Evolutionary conservation across 495 filamentous ascomycete species (phyloP).

Genomic region (Extremus antarcticus): DNA sequence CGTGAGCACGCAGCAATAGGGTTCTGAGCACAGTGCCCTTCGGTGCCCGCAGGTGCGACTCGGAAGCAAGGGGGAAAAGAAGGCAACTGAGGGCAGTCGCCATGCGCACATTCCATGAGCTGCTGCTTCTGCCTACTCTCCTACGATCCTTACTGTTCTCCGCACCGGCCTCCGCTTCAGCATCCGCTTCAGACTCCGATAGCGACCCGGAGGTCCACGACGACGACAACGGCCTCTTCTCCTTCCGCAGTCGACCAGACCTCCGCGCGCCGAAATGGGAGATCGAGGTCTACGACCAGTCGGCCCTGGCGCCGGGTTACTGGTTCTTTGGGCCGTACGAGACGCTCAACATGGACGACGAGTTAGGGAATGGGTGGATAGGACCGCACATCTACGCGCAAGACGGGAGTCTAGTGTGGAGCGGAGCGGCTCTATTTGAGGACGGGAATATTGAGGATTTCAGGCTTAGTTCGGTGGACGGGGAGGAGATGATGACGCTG

Average conservation of each 20-base stretch:
- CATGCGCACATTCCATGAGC: not conserved
- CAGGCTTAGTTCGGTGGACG: not conserved
- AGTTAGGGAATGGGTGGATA: slow-evolving; percentile 1
- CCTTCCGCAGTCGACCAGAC: not conserved
- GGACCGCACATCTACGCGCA: slow-evolving; percentile 3
- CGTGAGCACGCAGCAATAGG: no score
- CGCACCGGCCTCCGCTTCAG: not conserved
- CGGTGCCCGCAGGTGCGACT: no score
- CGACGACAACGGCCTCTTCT: not conserved
- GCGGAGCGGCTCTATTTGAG: not conserved
- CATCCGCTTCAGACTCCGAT: not conserved
- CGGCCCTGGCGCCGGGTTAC: slow-evolving; percentile 1
- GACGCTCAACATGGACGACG: slow-evolving; percentile 1
- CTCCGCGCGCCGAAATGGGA: slow-evolving; percentile 4
- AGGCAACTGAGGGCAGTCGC: no score
- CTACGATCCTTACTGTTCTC: no score
- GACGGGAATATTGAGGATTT: slow-evolving; percentile 4
- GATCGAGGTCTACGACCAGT: slow-evolving; percentile 1
- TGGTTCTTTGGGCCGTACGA: slow-evolving; percentile 6
- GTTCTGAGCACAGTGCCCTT: no score
- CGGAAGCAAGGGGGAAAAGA: no score
- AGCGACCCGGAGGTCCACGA: not conserved
- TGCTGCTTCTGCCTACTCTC: no score
- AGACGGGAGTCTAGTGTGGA: slow-evolving; percentile 1
- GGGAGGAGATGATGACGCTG: slow-evolving; percentile 3